phyloP scores from a whole-genome alignment of 225 moss, liverwort and hornwort species.

The Climacium dendroides region DNA sequence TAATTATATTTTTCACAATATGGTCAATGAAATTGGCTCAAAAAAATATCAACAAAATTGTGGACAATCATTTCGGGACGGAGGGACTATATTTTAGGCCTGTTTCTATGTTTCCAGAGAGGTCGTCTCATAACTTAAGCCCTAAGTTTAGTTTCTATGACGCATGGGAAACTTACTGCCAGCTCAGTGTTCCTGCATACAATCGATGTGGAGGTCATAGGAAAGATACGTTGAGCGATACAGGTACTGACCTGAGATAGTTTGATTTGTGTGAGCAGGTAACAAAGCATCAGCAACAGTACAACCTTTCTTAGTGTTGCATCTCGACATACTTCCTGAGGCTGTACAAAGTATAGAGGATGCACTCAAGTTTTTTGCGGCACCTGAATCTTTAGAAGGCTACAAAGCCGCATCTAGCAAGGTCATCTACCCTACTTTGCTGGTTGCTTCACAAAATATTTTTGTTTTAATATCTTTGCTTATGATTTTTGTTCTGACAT shows the following conservation, averaged over 20 bases:
- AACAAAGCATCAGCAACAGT: constrained; percentile 97
- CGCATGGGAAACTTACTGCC: not conserved
- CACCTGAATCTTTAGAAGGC: constrained; percentile 90
- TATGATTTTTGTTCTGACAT: not conserved
- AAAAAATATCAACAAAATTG: too few relatives aligned
- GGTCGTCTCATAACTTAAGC: not conserved
- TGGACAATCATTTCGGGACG: too few relatives aligned
- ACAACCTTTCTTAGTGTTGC: constrained; percentile 89
- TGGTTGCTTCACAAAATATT: not conserved
- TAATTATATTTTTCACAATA: too few relatives aligned
- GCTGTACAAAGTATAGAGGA: constrained; percentile 86
- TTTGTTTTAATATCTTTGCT: not conserved
- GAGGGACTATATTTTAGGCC: not conserved
- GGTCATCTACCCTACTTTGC: constrained; percentile 22
- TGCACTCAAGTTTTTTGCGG: constrained; percentile 85
- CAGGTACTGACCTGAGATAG: not conserved
- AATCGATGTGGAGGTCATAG: not conserved
- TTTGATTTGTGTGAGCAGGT: constrained; percentile 32
- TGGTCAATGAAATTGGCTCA: too few relatives aligned
- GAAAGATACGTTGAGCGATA: not conserved
- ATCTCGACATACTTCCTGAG: constrained; percentile 90
- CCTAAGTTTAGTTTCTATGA: not conserved
- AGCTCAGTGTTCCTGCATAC: not conserved
- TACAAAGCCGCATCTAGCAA: constrained; percentile 82
- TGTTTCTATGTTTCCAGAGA: not conserved